Evolutionary conservation across 164 flowering plant species (phyloP).

Genomic region (Stephania japonica): DNA sequence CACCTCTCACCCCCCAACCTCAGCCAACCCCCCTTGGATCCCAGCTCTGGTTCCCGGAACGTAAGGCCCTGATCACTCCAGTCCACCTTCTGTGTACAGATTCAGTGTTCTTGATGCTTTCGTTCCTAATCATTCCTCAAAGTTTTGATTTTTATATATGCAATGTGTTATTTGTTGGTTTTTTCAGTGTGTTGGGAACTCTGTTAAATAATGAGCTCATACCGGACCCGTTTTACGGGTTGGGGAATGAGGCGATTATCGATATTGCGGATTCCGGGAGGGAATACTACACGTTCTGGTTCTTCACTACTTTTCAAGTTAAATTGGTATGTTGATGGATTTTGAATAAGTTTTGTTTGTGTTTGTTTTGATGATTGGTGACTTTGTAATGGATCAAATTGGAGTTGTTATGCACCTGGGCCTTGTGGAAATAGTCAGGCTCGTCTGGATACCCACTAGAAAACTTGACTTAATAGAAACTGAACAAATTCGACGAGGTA

Average conservation of each 20-base stretch:
- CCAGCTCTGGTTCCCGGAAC: conserved; percentile 93
- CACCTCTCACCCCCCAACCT: conserved; percentile 59
- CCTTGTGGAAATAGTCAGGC: too few species aligned
- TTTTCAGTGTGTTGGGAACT: conserved; percentile 78
- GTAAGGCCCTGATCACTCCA: conserved; percentile 28
- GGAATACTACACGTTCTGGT: conserved; percentile 95
- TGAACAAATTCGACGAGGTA: too few species aligned
- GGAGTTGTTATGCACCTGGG: too few species aligned
- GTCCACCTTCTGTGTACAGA: neutral
- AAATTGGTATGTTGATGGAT: conserved; percentile 48
- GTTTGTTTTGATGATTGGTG: too few species aligned
- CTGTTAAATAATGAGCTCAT: conserved; percentile 74
- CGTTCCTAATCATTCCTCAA: too few species aligned
- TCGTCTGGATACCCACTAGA: too few species aligned
- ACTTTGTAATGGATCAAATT: too few species aligned
- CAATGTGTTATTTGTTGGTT: neutral
- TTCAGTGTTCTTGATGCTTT: neutral
- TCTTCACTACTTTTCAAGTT: conserved; percentile 72
- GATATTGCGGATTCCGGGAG: conserved; percentile 96
- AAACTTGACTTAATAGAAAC: too few species aligned
- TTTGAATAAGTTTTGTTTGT: too few species aligned
- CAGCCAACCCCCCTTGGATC: conserved; percentile 65
- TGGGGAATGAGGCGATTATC: conserved; percentile 71
- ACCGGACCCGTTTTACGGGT: conserved; percentile 94
- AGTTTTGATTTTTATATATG: neutral